Conservation (phyloP, 2,329 filamentous ascomycete species). For the Reticulascus tulasneorum region DNA sequence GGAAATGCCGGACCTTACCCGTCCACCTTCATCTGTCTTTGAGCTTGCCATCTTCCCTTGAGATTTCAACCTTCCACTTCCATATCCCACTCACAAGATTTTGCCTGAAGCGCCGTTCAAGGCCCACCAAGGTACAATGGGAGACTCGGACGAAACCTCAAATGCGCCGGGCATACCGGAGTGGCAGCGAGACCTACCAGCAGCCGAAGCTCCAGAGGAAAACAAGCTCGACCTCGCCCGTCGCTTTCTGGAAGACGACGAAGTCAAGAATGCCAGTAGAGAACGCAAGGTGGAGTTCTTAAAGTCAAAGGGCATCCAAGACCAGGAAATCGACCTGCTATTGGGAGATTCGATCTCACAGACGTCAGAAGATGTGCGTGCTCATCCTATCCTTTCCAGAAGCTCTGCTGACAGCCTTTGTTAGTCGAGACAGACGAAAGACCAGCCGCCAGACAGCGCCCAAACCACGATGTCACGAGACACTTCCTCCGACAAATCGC, state of each 20-base stretch:
- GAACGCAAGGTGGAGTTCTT: conserved; percentile 76
- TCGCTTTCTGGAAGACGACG: conserved; percentile 71
- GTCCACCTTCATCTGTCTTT: too few relatives aligned
- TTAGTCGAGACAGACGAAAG: conserved; percentile 1
- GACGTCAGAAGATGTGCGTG: conserved; percentile 2
- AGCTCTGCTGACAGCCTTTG: not conserved
- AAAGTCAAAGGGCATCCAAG: conserved; percentile 67
- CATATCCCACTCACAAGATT: not conserved
- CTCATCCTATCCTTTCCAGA: not conserved
- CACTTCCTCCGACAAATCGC: conserved; percentile 14
- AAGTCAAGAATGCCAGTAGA: conserved; percentile 62
- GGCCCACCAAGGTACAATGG: conserved; percentile 28
- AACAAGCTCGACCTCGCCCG: conserved; percentile 59
- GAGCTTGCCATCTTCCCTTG: not conserved
- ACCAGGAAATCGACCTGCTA: conserved; percentile 64
- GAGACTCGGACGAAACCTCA: conserved; percentile 25
- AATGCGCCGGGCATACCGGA: conserved; percentile 21
- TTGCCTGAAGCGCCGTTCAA: too few relatives aligned
- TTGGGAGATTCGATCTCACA: conserved; percentile 34
- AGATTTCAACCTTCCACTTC: too few relatives aligned
- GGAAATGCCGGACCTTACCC: conserved; percentile 7
- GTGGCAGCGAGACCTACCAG: conserved; percentile 24
- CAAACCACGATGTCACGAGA: conserved; percentile 3
- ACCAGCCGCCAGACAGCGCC: not conserved
- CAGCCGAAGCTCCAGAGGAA: conserved; percentile 15